phyloP scores from a whole-genome alignment of 2,329 filamentous ascomycete genomes.

The Aspergillus clavatus region DNA sequence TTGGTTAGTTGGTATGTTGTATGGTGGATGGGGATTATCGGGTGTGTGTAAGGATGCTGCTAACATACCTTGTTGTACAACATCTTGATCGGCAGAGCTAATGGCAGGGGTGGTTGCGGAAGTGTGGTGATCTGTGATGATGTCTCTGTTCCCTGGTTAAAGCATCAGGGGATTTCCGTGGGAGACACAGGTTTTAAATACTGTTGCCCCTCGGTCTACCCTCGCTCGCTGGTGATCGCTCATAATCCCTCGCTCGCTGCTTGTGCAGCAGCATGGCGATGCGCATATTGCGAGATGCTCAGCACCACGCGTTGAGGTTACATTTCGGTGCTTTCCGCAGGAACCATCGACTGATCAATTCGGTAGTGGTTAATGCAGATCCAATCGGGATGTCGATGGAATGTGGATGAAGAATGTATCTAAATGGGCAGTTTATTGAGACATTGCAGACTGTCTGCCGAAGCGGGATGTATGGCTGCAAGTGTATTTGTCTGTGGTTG shows the following conservation, averaged over 20 bases:
- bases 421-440: background rate
- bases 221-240: background rate
- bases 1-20: background rate
- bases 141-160: background rate
- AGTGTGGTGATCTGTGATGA: background rate
- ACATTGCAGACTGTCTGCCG: background rate
- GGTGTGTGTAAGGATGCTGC: background rate
- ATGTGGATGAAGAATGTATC: background rate
- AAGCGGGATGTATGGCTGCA: background rate
- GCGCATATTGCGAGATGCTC: background rate
- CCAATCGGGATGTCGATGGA: background rate
- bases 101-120: background rate
- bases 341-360: slow-evolving; percentile 7
- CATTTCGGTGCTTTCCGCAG: slow-evolving; percentile 9
- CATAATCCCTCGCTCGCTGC: background rate
- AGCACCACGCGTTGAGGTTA: slow-evolving; percentile 1
- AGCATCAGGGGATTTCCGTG: background rate
- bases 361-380: slow-evolving; percentile 4
- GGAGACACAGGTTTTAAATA: background rate
- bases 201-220: background rate
- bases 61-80: slow-evolving; percentile 21
- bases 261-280: background rate
- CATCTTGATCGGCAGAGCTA: slow-evolving; percentile 15
- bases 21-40: background rate
- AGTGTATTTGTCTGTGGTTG: background rate